phyloP scores from a whole-genome alignment of 768 basidiomycete species.

The Tulasnella sp. region DNA sequence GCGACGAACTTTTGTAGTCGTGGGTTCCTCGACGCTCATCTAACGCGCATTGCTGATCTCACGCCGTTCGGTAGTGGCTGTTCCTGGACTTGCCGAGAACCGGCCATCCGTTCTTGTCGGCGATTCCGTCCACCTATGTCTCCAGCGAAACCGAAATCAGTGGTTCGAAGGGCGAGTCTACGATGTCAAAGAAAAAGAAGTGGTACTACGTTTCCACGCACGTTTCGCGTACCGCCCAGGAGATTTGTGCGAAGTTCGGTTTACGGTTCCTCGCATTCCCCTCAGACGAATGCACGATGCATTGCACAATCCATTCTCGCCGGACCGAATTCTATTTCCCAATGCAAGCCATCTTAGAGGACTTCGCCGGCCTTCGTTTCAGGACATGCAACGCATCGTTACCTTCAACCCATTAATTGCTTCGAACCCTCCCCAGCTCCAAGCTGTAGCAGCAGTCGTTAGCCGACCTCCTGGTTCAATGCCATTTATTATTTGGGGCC shows the following conservation, averaged over 20 bases:
- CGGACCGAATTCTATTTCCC: constrained; percentile 51
- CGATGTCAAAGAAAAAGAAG: constrained; percentile 46
- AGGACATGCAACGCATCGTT: background rate
- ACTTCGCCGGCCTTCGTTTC: constrained; percentile 19
- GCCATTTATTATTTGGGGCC: constrained; percentile 20
- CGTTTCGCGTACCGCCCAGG: constrained; percentile 43
- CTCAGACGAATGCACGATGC: constrained; percentile 59
- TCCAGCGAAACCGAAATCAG: constrained; percentile 29
- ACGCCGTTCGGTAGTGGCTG: constrained; percentile 28
- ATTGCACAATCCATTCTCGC: constrained; percentile 44
- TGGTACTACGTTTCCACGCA: constrained; percentile 47
- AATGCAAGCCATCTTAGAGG: constrained; percentile 33
- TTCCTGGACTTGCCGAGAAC: constrained; percentile 56
- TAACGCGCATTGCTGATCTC: background rate
- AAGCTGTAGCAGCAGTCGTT: constrained; percentile 13
- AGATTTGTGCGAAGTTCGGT: constrained; percentile 49
- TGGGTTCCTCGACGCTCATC: background rate
- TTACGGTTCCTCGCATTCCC: constrained; percentile 52
- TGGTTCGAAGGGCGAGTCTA: constrained; percentile 63
- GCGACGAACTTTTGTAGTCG: background rate
- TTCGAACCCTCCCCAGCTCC: constrained; percentile 14
- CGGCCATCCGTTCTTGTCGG: constrained; percentile 56
- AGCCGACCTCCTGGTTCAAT: background rate
- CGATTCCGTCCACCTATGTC: constrained; percentile 41
- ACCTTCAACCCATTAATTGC: constrained; percentile 6